Evolutionary conservation across 495 filamentous ascomycete genomes (phyloP).

Genomic region (Podospora tetraspora): DNA sequence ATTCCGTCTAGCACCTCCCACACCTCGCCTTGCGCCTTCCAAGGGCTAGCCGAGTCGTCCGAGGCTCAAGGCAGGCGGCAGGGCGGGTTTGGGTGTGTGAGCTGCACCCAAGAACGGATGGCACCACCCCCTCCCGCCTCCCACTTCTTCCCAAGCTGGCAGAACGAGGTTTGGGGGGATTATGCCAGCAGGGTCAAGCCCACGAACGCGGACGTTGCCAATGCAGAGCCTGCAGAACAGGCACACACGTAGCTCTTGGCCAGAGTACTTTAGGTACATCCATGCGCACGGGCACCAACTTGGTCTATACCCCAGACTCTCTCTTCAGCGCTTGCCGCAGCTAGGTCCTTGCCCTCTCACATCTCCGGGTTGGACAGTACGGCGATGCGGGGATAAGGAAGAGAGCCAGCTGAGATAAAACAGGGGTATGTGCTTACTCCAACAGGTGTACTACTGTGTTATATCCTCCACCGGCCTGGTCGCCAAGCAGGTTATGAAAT

Average conservation of each 20-base stretch:
- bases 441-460: too few species aligned
- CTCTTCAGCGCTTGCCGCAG: background rate
- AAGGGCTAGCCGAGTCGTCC: background rate
- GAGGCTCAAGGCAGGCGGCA: background rate
- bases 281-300: too few species aligned
- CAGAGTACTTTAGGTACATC: background rate
- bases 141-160: background rate
- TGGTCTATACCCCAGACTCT: background rate
- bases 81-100: conserved; percentile 1
- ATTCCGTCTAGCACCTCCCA: background rate
- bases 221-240: background rate
- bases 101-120: conserved; percentile 7
- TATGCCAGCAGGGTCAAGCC: conserved; percentile 18
- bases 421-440: too few species aligned
- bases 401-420: background rate
- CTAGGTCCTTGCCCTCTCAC: background rate
- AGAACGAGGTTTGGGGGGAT: conserved; percentile 8
- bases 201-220: conserved; percentile 1
- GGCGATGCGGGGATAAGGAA: background rate
- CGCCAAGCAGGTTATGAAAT: background rate
- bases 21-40: background rate
- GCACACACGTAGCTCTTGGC: conserved; percentile 8
- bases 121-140: conserved; percentile 2
- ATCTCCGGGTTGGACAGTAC: background rate
- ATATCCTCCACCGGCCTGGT: background rate